A percentile compares a stretch with the other conserved stretches of the same genome.
Evolutionary conservation across 208 protist species (phyloP).

Genomic region (Balamuthia mandrillaris): DNA sequence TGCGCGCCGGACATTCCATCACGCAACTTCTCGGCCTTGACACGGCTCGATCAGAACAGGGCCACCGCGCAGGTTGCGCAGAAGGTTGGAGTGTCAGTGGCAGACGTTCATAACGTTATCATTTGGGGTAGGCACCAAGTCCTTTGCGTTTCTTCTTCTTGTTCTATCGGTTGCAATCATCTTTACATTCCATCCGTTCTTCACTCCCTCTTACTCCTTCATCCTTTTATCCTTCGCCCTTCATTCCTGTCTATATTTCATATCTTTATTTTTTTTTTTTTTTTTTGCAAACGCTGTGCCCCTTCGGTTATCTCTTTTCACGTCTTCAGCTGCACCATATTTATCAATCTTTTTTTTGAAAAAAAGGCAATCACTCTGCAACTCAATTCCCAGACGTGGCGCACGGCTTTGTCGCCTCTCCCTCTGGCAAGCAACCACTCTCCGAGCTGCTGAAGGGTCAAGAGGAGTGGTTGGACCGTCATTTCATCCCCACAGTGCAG

Average conservation of each 20-base stretch:
- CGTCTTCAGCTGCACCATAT: too few species aligned
- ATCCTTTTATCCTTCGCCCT: too few species aligned
- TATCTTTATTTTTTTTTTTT: too few species aligned
- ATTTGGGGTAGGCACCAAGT: slow-evolving; percentile 38
- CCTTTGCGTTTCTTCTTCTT: too few species aligned
- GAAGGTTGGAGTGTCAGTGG: slow-evolving; percentile 48
- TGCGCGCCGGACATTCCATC: slow-evolving; percentile 77
- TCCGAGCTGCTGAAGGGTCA: too few species aligned
- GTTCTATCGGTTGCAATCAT: too few species aligned
- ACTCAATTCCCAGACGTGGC: slow-evolving; percentile 88
- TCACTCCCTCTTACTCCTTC: too few species aligned
- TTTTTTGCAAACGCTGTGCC: too few species aligned
- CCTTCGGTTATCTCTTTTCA: too few species aligned
- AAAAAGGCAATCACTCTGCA: slow-evolving; percentile 92
- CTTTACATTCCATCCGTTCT: too few species aligned
- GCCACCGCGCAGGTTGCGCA: slow-evolving; percentile 79
- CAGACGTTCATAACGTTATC: background rate
- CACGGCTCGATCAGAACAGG: slow-evolving; percentile 94
- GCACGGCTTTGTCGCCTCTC: slow-evolving; percentile 67
- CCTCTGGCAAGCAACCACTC: slow-evolving; percentile 59
- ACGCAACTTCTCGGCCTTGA: slow-evolving; percentile 90
- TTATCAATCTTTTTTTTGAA: too few species aligned
- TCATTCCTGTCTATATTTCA: too few species aligned
- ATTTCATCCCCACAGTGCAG: slow-evolving; percentile 84
- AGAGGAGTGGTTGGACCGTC: slow-evolving; percentile 72